These are phyloP conservation scores for Geranium brycei DNA, from an alignment of 345 rosid species.

Conservation along the genomic window DNA sequence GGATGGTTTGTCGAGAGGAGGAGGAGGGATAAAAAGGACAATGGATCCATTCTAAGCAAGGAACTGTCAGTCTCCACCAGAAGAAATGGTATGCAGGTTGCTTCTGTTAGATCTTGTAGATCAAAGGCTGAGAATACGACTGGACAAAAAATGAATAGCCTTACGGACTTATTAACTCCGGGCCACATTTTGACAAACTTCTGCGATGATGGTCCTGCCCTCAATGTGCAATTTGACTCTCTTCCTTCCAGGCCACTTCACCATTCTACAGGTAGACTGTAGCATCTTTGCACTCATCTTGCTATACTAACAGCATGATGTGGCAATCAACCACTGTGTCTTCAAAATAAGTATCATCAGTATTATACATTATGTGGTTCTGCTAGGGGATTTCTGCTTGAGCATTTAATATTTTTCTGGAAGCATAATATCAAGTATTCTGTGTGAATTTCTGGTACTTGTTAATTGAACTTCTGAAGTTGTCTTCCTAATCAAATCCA, in stretches of 20 bases:
- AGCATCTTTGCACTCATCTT: slow-evolving; percentile 1
- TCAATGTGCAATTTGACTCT: slow-evolving; percentile 59
- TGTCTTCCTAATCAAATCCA: no score
- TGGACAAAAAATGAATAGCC: slow-evolving; percentile 15
- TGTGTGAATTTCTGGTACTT: no score
- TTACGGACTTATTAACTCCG: slow-evolving; percentile 47
- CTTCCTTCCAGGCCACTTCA: slow-evolving; percentile 31
- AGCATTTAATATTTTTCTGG: neutral
- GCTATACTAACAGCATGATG: neutral
- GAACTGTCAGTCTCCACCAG: slow-evolving; percentile 8
- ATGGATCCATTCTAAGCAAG: slow-evolving; percentile 12
- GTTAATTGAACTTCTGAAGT: no score
- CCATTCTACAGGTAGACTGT: slow-evolving; percentile 15
- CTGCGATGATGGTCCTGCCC: slow-evolving; percentile 90
- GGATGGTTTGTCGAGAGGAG: slow-evolving; percentile 67
- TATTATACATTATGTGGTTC: slow-evolving; percentile 4
- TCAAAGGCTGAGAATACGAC: slow-evolving; percentile 11
- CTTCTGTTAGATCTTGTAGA: slow-evolving; percentile 7
- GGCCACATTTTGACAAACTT: slow-evolving; percentile 49
- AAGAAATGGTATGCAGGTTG: slow-evolving; percentile 11
- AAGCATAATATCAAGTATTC: no score
- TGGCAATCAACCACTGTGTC: neutral
- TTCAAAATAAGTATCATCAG: neutral
- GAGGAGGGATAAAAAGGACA: slow-evolving; percentile 37
- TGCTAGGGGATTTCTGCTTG: slow-evolving; percentile 2